These are phyloP conservation scores for Aspergillus fumigatus DNA, from an alignment of 2,329 filamentous ascomycete species.

Conservation along the genomic window DNA sequence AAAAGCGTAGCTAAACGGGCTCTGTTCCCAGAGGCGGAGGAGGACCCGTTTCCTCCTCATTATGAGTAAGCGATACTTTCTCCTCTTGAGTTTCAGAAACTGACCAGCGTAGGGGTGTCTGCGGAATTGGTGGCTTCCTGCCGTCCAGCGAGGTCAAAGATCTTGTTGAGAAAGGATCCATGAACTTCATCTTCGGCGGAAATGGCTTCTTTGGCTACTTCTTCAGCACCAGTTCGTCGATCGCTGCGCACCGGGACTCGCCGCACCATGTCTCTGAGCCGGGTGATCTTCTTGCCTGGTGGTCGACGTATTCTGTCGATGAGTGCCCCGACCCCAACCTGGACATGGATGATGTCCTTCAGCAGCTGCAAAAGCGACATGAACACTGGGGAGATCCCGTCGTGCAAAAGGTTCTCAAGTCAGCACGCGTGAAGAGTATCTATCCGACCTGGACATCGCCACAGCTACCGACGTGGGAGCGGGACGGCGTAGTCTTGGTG, in stretches of 20 bases:
- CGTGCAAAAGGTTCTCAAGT: conserved; percentile 38
- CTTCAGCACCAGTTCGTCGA: conserved; percentile 24
- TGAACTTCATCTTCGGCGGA: conserved; percentile 44
- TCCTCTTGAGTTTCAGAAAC: neutral
- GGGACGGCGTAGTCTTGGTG: conserved; percentile 48
- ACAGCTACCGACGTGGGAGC: conserved; percentile 45
- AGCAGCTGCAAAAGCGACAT: conserved; percentile 40
- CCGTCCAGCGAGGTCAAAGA: conserved; percentile 23
- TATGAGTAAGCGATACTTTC: conserved; percentile 32
- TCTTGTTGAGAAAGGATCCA: conserved; percentile 33
- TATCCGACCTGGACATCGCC: conserved; percentile 49
- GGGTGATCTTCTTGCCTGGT: conserved; percentile 39
- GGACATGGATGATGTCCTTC: conserved; percentile 26
- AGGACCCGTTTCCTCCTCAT: conserved; percentile 34
- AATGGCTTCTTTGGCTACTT: conserved; percentile 51
- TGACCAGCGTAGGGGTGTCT: conserved; percentile 29
- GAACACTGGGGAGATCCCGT: conserved; percentile 44
- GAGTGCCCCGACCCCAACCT: conserved; percentile 30
- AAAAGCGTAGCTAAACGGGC: conserved; percentile 33
- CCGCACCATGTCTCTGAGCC: conserved; percentile 24
- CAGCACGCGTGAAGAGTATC: conserved; percentile 39
- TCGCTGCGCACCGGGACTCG: conserved; percentile 20
- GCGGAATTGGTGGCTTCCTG: conserved; percentile 46
- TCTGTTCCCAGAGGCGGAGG: conserved; percentile 31
- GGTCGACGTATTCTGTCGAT: conserved; percentile 41